phyloP scores from a whole-genome alignment of 1,284 basidiomycete species.

The Leccinum pachyderme region DNA sequence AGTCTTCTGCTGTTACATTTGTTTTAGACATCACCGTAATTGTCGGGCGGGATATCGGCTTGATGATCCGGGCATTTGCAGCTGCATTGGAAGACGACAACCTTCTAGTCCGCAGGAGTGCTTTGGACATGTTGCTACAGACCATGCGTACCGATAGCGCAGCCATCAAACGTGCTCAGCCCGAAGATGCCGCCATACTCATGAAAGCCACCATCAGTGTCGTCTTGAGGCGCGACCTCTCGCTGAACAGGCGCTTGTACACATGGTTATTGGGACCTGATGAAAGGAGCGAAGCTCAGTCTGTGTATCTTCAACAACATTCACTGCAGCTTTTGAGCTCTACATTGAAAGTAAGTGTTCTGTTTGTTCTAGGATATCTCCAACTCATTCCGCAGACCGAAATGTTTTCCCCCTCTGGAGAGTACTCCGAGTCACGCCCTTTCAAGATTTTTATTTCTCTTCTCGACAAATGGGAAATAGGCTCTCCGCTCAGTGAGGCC shows the following conservation, averaged over 20 bases:
- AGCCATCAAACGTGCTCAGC: slow-evolving; percentile 63
- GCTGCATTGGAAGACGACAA: slow-evolving; percentile 90
- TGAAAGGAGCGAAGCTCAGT: slow-evolving; percentile 73
- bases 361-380: neutral
- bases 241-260: slow-evolving; percentile 90
- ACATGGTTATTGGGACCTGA: slow-evolving; percentile 88
- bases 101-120: slow-evolving; percentile 79
- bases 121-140: slow-evolving; percentile 78
- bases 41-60: slow-evolving; percentile 83
- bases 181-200: slow-evolving; percentile 70
- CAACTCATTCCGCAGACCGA: slow-evolving; percentile 49
- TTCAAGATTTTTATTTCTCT: slow-evolving; percentile 96
- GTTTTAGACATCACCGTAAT: slow-evolving; percentile 65
- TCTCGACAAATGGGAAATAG: slow-evolving; percentile 97
- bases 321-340: slow-evolving; percentile 66
- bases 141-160: slow-evolving; percentile 72
- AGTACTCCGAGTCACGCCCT: slow-evolving; percentile 77
- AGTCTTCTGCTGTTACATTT: slow-evolving; percentile 7
- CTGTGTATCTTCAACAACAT: slow-evolving; percentile 66
- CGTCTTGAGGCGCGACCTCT: slow-evolving; percentile 89
- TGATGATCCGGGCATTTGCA: slow-evolving; percentile 91
- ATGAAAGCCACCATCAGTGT: slow-evolving; percentile 80
- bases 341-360: slow-evolving; percentile 59
- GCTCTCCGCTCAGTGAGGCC: slow-evolving; percentile 74
- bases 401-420: slow-evolving; percentile 67